Evolutionary conservation across 768 basidiomycete genomes (phyloP).

Genomic region (Trametes sanguinea): DNA sequence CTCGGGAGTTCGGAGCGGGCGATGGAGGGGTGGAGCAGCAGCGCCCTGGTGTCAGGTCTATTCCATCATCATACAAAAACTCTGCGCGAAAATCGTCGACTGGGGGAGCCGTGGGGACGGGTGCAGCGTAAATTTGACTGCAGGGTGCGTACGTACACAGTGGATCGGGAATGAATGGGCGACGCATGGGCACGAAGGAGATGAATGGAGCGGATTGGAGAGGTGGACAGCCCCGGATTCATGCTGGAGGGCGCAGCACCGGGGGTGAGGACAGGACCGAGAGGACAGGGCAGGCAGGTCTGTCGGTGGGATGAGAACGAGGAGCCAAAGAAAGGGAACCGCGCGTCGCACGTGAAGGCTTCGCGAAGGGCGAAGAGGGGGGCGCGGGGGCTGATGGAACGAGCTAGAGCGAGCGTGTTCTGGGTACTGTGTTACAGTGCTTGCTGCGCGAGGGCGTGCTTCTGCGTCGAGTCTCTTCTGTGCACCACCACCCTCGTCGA

Average conservation of each 20-base stretch:
- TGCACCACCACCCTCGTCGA: not conserved
- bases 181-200: too few relatives aligned
- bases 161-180: not conserved
- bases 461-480: not conserved
- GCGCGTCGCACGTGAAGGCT: slow-evolving; percentile 7
- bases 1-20: too few relatives aligned
- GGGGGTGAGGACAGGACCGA: slow-evolving; percentile 3
- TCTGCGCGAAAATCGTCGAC: not conserved
- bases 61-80: too few relatives aligned
- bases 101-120: not conserved
- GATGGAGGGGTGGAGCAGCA: too few relatives aligned
- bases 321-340: not conserved
- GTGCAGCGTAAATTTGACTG: not conserved
- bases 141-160: not conserved
- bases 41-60: too few relatives aligned
- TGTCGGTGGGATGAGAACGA: slow-evolving; percentile 4
- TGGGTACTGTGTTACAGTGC: too few relatives aligned
- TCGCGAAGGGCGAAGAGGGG: slow-evolving; percentile 1
- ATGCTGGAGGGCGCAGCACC: not conserved
- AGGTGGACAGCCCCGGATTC: slow-evolving; percentile 7
- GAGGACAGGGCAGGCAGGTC: not conserved
- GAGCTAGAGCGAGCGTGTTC: not conserved
- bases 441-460: too few relatives aligned
- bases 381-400: not conserved
- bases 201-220: slow-evolving; percentile 11